A percentile compares a stretch with the other conserved stretches of the same genome.
Evolutionary conservation across 2,329 filamentous ascomycete species (phyloP).

Genomic region (Teratosphaeriaceae sp.): DNA sequence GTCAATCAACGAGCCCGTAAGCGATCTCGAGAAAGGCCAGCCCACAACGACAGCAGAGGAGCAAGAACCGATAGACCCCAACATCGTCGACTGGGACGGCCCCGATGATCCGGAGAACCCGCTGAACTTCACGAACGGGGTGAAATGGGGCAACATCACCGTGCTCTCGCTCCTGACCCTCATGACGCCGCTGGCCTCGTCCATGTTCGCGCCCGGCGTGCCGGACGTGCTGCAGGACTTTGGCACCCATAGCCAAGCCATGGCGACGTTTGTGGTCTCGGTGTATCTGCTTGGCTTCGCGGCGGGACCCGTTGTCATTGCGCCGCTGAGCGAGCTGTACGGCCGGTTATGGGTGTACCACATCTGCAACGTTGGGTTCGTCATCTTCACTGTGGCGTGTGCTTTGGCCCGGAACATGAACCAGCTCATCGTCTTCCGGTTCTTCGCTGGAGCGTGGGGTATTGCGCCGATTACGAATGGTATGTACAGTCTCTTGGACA

Average conservation of each 20-base stretch:
- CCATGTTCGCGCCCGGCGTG: constrained; percentile 62
- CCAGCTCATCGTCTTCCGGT: constrained; percentile 25
- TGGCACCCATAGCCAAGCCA: constrained; percentile 41
- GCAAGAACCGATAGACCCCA: constrained; percentile 23
- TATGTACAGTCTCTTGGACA: no score
- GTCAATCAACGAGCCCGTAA: background rate
- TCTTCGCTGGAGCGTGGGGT: constrained; percentile 27
- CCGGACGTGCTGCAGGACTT: constrained; percentile 58
- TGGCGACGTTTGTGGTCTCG: constrained; percentile 59
- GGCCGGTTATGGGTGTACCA: constrained; percentile 23
- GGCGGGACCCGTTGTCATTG: constrained; percentile 33
- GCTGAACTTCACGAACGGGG: constrained; percentile 49
- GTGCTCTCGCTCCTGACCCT: constrained; percentile 45
- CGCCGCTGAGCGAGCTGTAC: constrained; percentile 30
- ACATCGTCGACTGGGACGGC: constrained; percentile 53
- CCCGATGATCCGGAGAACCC: constrained; percentile 48
- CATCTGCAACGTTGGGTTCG: constrained; percentile 16
- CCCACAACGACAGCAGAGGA: constrained; percentile 2
- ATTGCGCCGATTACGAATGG: constrained; percentile 33
- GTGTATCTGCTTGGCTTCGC: constrained; percentile 47
- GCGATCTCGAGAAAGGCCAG: constrained; percentile 8
- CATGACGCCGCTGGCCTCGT: constrained; percentile 44
- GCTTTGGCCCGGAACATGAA: constrained; percentile 9
- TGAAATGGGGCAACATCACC: constrained; percentile 32
- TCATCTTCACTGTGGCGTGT: constrained; percentile 9